Evolutionary conservation across 176 grass and related monocot genomes (phyloP), one percentile per base, ranked within the genome.

Genomic region (Phoenix dactylifera): DNA sequence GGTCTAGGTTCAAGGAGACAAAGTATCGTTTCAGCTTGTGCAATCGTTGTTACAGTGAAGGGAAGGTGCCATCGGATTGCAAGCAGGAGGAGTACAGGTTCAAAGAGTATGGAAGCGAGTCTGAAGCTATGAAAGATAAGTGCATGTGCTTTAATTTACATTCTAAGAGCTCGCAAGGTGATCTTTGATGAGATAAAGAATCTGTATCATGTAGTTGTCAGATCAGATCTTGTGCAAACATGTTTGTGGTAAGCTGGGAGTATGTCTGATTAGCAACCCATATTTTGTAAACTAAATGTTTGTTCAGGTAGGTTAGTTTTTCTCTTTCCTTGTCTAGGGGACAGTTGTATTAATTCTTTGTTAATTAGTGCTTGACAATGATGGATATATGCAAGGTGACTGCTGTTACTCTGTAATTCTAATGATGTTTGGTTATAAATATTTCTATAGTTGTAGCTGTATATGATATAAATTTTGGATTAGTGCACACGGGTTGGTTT

Each of bases 1-100:
- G 94, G 19, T 92, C 94, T 19, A 79, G 88, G 64, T 98, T 98
- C 69, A 89, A 85, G 75, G 94, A 98, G 74, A 98, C 82, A 44
- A 98, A 98, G 58, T 70, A 83, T 68, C 76, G 58, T 1, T 98
- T 98, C 67, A 98, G 94, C 69, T 59, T 98, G 65, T 98, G 94
- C 62, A 92, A 83, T 26, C 81, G 82, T 19, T 98, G 94, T 60
- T 98, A 98, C 75, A 93, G 84, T 14, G 81, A 98, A 85, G 94
- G 94, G 71, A 98, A 98, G 73, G 94, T 98, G 62, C 94, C 94
- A 22, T 89, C 88, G 22, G 72, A 66, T 1, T 98, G 78, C 76
- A 89, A 86, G 58, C 65, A 90, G 74, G 94, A 98, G 16, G 94
- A 98, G 73, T 98, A 88, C 78, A 86, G 70, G 50, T 98, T 98